phyloP scores from a whole-genome alignment of 2,329 filamentous ascomycete species.

The Myriosclerotinia duriaeana region DNA sequence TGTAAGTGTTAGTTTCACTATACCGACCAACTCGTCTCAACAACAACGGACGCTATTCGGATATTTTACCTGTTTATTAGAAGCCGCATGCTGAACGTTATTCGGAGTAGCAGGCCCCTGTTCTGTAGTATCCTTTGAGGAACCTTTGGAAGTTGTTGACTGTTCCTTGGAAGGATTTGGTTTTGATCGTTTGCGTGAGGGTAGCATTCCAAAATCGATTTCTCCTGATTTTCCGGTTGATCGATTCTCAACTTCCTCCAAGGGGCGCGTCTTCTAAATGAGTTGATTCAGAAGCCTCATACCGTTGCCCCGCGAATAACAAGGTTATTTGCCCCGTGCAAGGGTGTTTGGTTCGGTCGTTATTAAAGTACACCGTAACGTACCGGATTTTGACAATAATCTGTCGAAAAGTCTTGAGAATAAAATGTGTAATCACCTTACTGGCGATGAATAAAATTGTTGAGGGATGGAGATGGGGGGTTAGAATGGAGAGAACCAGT shows the following conservation, averaged over 20 bases:
- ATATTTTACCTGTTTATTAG: slow-evolving; percentile 15
- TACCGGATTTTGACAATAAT: neutral
- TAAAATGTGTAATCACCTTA: slow-evolving; percentile 4
- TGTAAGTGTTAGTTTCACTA: slow-evolving; percentile 20
- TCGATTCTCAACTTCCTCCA: slow-evolving; percentile 3
- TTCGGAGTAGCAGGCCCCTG: slow-evolving; percentile 19
- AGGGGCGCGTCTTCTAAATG: slow-evolving; percentile 15
- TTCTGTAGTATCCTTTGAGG: slow-evolving; percentile 25
- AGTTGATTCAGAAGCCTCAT: slow-evolving; percentile 17
- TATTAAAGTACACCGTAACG: neutral
- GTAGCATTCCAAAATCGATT: slow-evolving; percentile 32
- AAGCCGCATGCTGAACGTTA: slow-evolving; percentile 7
- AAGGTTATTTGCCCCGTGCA: slow-evolving; percentile 19
- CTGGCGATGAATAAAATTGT: neutral
- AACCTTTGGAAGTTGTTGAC: slow-evolving; percentile 18
- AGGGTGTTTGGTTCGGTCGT: slow-evolving; percentile 6
- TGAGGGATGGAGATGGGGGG: neutral
- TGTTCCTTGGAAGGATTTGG: slow-evolving; percentile 32
- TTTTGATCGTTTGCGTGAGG: slow-evolving; percentile 36
- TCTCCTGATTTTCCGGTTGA: neutral
- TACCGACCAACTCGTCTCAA: slow-evolving; percentile 8
- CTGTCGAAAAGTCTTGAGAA: neutral
- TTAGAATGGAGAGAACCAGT: neutral
- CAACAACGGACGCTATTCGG: neutral
- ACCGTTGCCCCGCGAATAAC: slow-evolving; percentile 15